Evolutionary conservation across 306 rosid species (phyloP).

Genomic region (Oemleria cerasiformis): DNA sequence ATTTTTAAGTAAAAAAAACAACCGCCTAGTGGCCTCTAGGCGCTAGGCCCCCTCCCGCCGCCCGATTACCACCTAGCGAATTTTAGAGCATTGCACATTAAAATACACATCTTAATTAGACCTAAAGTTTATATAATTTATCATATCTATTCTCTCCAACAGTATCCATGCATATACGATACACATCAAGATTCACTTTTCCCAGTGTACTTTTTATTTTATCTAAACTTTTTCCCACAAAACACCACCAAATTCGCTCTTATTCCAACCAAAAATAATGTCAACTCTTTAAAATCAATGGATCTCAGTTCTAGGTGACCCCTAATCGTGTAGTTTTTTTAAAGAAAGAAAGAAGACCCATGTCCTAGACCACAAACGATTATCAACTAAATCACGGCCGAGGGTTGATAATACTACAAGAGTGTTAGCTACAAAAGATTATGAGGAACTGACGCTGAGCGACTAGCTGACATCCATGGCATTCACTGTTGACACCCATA

Average conservation of each 20-base stretch:
- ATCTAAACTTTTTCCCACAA: neutral
- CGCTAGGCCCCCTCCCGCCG: no score
- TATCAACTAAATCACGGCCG: neutral
- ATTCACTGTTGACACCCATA: neutral
- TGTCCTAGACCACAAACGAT: neutral
- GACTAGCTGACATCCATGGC: neutral
- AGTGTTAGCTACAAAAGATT: neutral
- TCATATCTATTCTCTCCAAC: neutral
- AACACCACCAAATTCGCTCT: neutral
- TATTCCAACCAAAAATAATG: neutral
- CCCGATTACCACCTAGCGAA: no score
- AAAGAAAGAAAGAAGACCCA: neutral
- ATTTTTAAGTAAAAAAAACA: no score
- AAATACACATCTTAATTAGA: neutral
- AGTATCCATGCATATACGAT: neutral
- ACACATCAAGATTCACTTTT: constrained; percentile 1
- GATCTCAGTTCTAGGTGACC: neutral
- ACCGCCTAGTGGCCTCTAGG: no score
- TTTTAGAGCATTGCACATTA: neutral
- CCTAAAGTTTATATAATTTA: neutral
- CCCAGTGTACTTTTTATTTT: neutral
- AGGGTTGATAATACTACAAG: neutral
- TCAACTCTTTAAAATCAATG: neutral
- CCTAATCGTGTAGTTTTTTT: neutral
- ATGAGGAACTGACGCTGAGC: neutral